Evolutionary conservation across 768 basidiomycete genomes (phyloP), one percentile per base, ranked within the genome.

Genomic region (Xerocomellus dryophilus): DNA sequence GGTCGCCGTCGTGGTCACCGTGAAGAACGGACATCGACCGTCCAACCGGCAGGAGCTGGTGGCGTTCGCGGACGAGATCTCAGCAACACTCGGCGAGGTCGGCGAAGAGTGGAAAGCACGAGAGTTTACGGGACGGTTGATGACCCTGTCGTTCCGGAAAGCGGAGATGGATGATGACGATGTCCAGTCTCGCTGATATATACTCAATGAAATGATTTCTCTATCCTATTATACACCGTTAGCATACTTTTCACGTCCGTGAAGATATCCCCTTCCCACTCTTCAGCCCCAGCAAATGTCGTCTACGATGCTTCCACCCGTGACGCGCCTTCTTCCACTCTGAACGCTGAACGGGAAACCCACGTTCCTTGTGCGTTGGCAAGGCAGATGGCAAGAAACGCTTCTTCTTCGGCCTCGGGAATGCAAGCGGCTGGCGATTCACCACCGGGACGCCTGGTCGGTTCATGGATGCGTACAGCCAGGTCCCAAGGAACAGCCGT

Each of bases 1-100:
- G 9, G 80, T 91, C 52, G 75, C 80, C 50, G 60, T 93, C 25
- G 71, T 78, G 3, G 79, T 86, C 60, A 68, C 73, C 21, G 71
- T 74, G 36, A 90, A 84, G 73, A 74, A 74, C 17, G 61, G 71
- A 9, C 74, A 72, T 46, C 57, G 70, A n/a, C 55, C 66, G 15
- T 77, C 79, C 0, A 53, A 57, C 0, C 62, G 55, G 1, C 38
- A 57, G 6, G 78, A 79, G 54, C 78, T 81, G 78, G 57, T 72
- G 27, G 64, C 67, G 32, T 78, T 78, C 23, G 69, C 82, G 32
- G 61, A 76, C 34, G 73, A 79, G 47, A 70, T 81, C 4, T 60
- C 77, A 7, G 64, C 68, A 0, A 54, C 61, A 14, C 66, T 88
- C 42, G 61, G 64, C 27, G 87, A 82, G 50, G 68, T 81, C 7